phyloP scores from a whole-genome alignment of 352 stramenopile species.

The Phytophthora crassamura region DNA sequence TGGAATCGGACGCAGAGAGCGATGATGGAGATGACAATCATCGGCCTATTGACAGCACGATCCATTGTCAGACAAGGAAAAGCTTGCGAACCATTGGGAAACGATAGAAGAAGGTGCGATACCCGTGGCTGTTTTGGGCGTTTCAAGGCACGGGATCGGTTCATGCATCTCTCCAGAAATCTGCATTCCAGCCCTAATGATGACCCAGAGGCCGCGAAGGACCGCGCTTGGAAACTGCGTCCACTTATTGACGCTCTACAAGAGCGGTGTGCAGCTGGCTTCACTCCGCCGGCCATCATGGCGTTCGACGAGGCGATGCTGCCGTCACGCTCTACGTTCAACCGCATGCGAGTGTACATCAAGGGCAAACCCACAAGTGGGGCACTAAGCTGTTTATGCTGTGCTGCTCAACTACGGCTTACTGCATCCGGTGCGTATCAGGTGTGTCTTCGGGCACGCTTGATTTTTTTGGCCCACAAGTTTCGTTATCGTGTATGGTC shows the following conservation, averaged over 20 bases:
- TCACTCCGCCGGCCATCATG: background rate
- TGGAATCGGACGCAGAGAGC: no score
- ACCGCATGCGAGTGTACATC: slow-evolving; percentile 14
- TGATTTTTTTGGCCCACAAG: no score
- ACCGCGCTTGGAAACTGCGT: slow-evolving; percentile 10
- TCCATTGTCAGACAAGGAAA: slow-evolving; percentile 9
- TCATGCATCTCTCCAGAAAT: slow-evolving; percentile 13
- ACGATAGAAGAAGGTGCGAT: slow-evolving; percentile 4
- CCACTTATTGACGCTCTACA: slow-evolving; percentile 6
- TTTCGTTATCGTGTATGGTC: slow-evolving; percentile 13
- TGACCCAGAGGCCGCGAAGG: slow-evolving; percentile 1
- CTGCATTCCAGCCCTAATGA: slow-evolving; percentile 21
- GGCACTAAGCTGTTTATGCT: slow-evolving; percentile 18
- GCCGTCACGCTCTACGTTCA: slow-evolving; percentile 4
- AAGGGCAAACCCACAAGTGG: slow-evolving; percentile 18
- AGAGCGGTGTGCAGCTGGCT: background rate
- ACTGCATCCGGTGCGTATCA: slow-evolving; percentile 7
- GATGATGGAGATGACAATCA: no score
- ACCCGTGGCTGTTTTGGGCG: slow-evolving; percentile 13
- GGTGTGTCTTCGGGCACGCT: no score
- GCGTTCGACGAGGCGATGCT: slow-evolving; percentile 23
- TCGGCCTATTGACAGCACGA: background rate
- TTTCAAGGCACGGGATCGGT: slow-evolving; percentile 8
- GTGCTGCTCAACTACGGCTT: slow-evolving; percentile 9
- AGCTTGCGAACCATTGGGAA: slow-evolving; percentile 12